phyloP scores from a whole-genome alignment of 169 alveolate genomes.

The Babesia bigemina region DNA sequence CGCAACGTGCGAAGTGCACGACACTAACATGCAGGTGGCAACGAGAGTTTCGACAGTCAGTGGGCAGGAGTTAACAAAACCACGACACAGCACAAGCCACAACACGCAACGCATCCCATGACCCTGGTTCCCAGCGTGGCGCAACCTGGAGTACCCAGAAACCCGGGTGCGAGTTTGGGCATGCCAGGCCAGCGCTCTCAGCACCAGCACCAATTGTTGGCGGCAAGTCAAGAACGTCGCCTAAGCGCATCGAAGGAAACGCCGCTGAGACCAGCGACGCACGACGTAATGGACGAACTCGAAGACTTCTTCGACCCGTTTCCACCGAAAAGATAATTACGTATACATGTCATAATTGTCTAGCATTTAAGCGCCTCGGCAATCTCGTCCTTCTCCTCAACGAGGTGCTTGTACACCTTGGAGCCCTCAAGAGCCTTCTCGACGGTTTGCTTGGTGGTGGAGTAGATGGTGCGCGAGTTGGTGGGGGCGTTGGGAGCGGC shows the following conservation, averaged over 20 bases:
- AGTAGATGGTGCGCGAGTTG: slow-evolving; percentile 77
- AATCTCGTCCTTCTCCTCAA: slow-evolving; percentile 71
- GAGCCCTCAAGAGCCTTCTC: slow-evolving; percentile 75
- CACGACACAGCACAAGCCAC: neutral
- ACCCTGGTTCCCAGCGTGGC: neutral
- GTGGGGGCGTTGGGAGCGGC: slow-evolving; percentile 75
- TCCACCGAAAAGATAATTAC: slow-evolving; percentile 28
- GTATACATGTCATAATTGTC: slow-evolving; percentile 4
- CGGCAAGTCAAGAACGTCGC: neutral
- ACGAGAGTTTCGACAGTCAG: neutral
- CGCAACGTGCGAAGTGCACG: neutral
- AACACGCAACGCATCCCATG: slow-evolving; percentile 2
- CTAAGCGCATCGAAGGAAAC: neutral
- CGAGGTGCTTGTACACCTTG: slow-evolving; percentile 72
- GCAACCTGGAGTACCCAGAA: neutral
- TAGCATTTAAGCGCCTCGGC: slow-evolving; percentile 50
- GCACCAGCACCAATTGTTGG: neutral
- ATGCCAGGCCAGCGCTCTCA: neutral
- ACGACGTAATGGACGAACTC: slow-evolving; percentile 11
- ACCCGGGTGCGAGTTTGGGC: neutral
- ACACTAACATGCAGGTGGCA: neutral
- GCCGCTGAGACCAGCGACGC: neutral
- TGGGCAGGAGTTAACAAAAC: slow-evolving; percentile 2
- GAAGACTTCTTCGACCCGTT: slow-evolving; percentile 43
- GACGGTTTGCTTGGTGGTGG: slow-evolving; percentile 78